Evolutionary conservation across 2,329 filamentous ascomycete species (phyloP), one percentile per base, ranked within the genome.

Genomic region (Nemania serpens): DNA sequence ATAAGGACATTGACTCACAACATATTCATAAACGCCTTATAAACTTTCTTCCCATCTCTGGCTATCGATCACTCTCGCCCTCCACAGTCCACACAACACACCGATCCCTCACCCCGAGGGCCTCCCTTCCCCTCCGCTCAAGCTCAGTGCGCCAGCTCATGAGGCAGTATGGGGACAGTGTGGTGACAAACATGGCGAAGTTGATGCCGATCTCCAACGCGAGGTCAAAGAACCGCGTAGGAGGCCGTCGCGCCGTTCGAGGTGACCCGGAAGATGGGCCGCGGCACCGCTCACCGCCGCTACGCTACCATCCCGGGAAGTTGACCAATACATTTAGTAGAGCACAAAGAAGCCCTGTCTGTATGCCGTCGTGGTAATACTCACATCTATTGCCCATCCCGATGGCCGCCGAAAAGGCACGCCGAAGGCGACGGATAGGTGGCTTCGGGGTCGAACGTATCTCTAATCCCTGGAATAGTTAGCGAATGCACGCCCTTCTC

Each of bases 181-280:
- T 68, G 0, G 81, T 81, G 58, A 84, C 84, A 3, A 86, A 71
- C 0, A 76, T 82, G 1, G 73, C 74, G 86, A 85, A 89, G 0
- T 81, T 81, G 60, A 88, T 81, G 45, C 71, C 0, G 82, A 84
- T 62, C 85, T 82, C 5, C 0, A 84, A 82, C 1, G 83, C 81
- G 22, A 89, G 75, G 25, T 85, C 83, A 45, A 89, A 3, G 7
- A 75, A 70, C n/a, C n/a, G n/a, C n/a, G n/a, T 88, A 85, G 66
- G 89, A 88, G 0, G 79, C 75, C 0, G 84, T 87, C 0, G 80
- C 76, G 0, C 88, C 84, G 67, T 90, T 90, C 6, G 84, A 82
- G 58, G 89, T 86, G 43, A 89, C 84, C 86, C 85, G 88, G 67
- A 88, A 88, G 58, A 89, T 87, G 1, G 90, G 74, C 80, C 86